Evolutionary conservation across 495 filamentous ascomycete genomes (phyloP).

Genomic region (Cryomyces minteri): DNA sequence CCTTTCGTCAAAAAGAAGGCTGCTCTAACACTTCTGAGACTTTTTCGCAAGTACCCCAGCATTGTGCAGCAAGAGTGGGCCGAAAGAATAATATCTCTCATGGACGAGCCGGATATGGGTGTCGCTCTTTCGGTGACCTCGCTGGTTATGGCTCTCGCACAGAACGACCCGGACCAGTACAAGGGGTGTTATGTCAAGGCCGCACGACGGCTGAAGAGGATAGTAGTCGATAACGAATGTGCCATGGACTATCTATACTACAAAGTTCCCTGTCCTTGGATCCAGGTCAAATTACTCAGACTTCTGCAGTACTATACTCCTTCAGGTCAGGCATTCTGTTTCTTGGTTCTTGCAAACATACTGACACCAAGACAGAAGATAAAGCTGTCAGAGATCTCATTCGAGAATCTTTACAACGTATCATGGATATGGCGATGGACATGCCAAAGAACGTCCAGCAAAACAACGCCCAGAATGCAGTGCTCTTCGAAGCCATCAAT

Average conservation of each 20-base stretch:
- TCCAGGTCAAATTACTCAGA: conserved; percentile 85
- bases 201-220: conserved; percentile 69
- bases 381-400: conserved; percentile 83
- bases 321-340: conserved; percentile 42
- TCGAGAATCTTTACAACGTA: conserved; percentile 75
- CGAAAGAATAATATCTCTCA: conserved; percentile 89
- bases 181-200: conserved; percentile 89
- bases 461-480: conserved; percentile 97
- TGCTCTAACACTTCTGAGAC: conserved; percentile 80
- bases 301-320: conserved; percentile 93
- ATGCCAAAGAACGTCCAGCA: conserved; percentile 98
- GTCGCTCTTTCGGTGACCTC: conserved; percentile 93
- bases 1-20: conserved; percentile 99
- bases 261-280: conserved; percentile 97
- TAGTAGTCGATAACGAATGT: conserved; percentile 78
- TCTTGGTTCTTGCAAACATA: not conserved
- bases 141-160: conserved; percentile 85
- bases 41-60: conserved; percentile 83
- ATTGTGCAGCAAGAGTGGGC: conserved; percentile 96
- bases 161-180: conserved; percentile 85
- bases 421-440: conserved; percentile 77
- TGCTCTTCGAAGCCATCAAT: conserved; percentile 97
- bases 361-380: conserved; percentile 41
- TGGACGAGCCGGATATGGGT: conserved; percentile 93
- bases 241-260: conserved; percentile 88